Conservation (phyloP, 2,329 filamentous ascomycete genomes). For the Exutisphaerella laricina region DNA sequence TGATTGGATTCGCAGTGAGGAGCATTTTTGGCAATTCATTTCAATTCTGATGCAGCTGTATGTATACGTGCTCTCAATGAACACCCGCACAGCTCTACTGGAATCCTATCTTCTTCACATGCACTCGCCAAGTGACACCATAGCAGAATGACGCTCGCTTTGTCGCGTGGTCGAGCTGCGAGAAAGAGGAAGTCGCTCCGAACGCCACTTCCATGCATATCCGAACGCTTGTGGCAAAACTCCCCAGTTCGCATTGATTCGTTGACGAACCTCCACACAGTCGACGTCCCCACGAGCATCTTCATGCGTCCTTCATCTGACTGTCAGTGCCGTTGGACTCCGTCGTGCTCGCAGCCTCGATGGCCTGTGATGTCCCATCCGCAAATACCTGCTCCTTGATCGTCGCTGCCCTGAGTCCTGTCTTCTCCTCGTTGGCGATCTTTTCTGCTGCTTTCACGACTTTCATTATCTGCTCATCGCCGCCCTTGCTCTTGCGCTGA, state of each 20-base stretch:
- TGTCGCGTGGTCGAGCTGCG: slow-evolving; percentile 1
- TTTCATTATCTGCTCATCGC: slow-evolving; percentile 53
- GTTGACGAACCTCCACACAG: too few species aligned
- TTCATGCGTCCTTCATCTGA: slow-evolving; percentile 26
- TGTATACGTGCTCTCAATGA: too few species aligned
- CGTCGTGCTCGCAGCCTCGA: slow-evolving; percentile 14
- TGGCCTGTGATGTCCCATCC: slow-evolving; percentile 15
- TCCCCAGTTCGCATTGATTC: too few species aligned
- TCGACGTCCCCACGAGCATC: too few species aligned
- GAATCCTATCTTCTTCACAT: not conserved
- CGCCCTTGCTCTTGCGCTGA: slow-evolving; percentile 26
- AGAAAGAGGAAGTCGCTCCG: not conserved
- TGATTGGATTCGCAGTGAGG: too few species aligned
- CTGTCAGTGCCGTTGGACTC: slow-evolving; percentile 27
- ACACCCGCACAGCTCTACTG: not conserved
- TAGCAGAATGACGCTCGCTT: not conserved
- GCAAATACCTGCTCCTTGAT: slow-evolving; percentile 60
- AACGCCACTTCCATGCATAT: slow-evolving; percentile 3
- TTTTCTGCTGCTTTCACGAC: slow-evolving; percentile 56
- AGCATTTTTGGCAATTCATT: too few species aligned
- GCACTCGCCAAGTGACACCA: not conserved
- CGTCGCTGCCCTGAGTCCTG: slow-evolving; percentile 57
- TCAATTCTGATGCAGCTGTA: too few species aligned
- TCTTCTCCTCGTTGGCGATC: slow-evolving; percentile 57
- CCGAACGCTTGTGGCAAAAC: not conserved